Evolutionary conservation across 768 basidiomycete species (phyloP), one percentile per base, ranked within the genome.

Genomic region (Gymnopilus dilepis): DNA sequence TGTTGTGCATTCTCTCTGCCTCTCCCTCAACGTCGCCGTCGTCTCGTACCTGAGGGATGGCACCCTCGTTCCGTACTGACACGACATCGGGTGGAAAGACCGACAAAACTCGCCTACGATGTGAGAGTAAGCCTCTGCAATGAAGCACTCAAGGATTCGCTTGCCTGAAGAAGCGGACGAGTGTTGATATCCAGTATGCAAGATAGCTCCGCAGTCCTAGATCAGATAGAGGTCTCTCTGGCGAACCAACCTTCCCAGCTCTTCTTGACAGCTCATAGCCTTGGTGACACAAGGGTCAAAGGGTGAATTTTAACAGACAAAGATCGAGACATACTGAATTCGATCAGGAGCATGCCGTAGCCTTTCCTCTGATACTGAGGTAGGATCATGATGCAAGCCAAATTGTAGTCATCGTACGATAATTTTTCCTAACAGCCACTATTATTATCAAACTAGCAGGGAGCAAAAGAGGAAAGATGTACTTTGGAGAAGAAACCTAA

Each of bases 401-500:
- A 84, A 70, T 99, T 99, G 77, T 96, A 97, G 67, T 97, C 93
- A 67, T 99, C 97, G 65, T 95, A 97, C 1, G 96, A 97, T 31
- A 91, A 73, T 72, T 98, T 99, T 77, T 99, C 97, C 93, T 96
- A 56, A 6, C 12, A 26, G 12, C 5, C 9, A 30, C 30, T 48
- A 40, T 26, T 9, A 47, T 13, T 24, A 45, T 17, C 24, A 17
- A 55, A 57, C 34, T 51, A 28, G 15, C 26, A 21, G 28, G 21
- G 2, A 34, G 4, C 5, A 13, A 40, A 28, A 38, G 0, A 3
- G 28, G 21, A 66, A 24, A 59, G n/a, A n/a, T n/a, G n/a, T n/a
- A 83, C 87, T 77, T 89, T 88, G 31, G 87, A 88, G 71, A 87
- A 89, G 69, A 86, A 89, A 0, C 86, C 86, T 13, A 97, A 80